phyloP scores from a whole-genome alignment of 176 grass and related monocot genomes.

The Hyparrhenia diplandra region DNA sequence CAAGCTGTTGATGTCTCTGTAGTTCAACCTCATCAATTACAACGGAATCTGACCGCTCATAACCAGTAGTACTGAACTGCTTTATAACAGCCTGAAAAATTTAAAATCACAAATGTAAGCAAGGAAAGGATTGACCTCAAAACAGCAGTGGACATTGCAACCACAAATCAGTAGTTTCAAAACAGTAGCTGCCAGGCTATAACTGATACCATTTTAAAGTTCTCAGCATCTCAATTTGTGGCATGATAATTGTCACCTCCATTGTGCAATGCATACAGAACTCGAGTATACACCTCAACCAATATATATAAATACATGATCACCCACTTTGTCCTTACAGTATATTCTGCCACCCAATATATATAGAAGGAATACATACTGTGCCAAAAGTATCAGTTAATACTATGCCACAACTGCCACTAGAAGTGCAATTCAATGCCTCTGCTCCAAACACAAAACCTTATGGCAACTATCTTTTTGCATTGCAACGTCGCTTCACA shows the following conservation, averaged over 20 bases:
- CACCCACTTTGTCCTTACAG: not conserved
- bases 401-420: not conserved
- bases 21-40: conserved; percentile 93
- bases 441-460: not conserved
- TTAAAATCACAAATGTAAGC: conserved; percentile 24
- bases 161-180: not conserved
- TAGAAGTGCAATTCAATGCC: not conserved
- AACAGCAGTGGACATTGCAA: not conserved
- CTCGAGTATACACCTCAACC: not conserved
- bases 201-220: not conserved
- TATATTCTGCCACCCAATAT: not conserved
- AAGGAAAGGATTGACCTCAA: conserved; percentile 21
- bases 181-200: conserved; percentile 3
- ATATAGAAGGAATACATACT: too few species aligned
- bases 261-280: not conserved
- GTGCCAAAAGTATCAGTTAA: not conserved
- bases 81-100: conserved; percentile 95
- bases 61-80: conserved; percentile 86
- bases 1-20: conserved; percentile 88
- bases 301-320: not conserved
- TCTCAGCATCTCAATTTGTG: not conserved
- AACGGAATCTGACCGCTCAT: conserved; percentile 74
- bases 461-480: not conserved
- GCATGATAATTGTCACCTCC: conserved; percentile 1
- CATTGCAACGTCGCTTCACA: not conserved